A percentile compares a stretch with the other conserved stretches of the same genome.
Conservation (phyloP, 2,329 filamentous ascomycete genomes). For the Acarospora socialis region DNA sequence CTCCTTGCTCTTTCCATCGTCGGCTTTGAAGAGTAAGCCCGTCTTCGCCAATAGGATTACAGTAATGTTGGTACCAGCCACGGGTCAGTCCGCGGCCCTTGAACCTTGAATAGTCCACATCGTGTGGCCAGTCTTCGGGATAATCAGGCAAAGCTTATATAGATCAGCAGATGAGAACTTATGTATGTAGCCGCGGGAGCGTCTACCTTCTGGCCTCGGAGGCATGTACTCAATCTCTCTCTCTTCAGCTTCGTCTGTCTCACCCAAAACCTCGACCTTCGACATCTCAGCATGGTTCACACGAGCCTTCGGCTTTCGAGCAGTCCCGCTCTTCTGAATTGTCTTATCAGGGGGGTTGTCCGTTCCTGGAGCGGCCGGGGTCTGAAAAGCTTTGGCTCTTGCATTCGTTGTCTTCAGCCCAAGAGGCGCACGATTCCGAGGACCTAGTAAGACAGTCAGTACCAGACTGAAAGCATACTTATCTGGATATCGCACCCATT, state of each 20-base stretch:
- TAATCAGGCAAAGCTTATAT: constrained; percentile 34
- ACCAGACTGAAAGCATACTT: constrained; percentile 1
- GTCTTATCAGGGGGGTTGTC: constrained; percentile 47
- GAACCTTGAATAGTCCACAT: constrained; percentile 39
- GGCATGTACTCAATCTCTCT: constrained; percentile 85
- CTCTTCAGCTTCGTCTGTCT: constrained; percentile 40
- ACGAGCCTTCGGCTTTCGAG: constrained; percentile 39
- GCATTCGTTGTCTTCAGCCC: constrained; percentile 96
- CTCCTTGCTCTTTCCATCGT: constrained; percentile 35
- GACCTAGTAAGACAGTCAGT: constrained; percentile 29
- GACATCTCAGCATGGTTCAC: constrained; percentile 33
- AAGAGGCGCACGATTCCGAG: constrained; percentile 62
- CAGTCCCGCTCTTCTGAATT: constrained; percentile 43
- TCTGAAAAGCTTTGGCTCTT: constrained; percentile 57
- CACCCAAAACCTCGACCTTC: constrained; percentile 49
- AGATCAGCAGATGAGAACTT: constrained; percentile 3
- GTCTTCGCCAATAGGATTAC: constrained; percentile 35
- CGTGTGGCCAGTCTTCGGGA: constrained; percentile 30
- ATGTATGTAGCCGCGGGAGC: constrained; percentile 10
- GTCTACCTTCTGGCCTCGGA: constrained; percentile 45
- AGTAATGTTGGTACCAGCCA: constrained; percentile 37
- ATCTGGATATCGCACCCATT: constrained; percentile 46
- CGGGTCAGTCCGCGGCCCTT: constrained; percentile 38
- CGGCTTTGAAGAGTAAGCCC: constrained; percentile 51
- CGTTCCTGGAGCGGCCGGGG: constrained; percentile 45